A percentile compares a stretch with the other conserved stretches of the same genome.
phyloP scores from a whole-genome alignment of 768 basidiomycete species.

The Lactarius tabidus region DNA sequence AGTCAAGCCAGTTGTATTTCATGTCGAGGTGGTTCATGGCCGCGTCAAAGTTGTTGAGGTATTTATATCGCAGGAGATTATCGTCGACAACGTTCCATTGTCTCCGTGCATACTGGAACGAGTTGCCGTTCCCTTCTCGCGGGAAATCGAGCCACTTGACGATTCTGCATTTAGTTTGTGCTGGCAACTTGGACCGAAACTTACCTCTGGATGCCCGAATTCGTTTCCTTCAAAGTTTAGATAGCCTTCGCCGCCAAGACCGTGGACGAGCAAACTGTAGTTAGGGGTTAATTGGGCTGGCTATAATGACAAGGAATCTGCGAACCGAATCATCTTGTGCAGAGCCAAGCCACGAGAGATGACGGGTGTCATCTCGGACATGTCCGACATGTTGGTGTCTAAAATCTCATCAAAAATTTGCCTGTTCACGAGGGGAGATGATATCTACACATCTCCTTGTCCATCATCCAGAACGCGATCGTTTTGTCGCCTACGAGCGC shows the following conservation, averaged over 20 bases:
- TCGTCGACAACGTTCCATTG: constrained; percentile 98
- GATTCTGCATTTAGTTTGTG: constrained; percentile 1
- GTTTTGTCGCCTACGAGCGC: constrained; percentile 99
- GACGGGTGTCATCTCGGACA: constrained; percentile 75
- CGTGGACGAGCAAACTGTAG: constrained; percentile 77
- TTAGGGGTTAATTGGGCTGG: constrained; percentile 10
- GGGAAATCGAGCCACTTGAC: constrained; percentile 98
- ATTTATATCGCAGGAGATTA: constrained; percentile 79
- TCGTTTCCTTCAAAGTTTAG: constrained; percentile 98
- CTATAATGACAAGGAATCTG: neutral
- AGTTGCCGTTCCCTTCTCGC: constrained; percentile 90
- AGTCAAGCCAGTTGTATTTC: constrained; percentile 79
- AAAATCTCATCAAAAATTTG: neutral
- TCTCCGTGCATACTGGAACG: constrained; percentile 94
- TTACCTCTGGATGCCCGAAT: constrained; percentile 94
- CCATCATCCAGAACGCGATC: constrained; percentile 99
- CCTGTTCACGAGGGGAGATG: neutral
- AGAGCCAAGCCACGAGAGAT: constrained; percentile 87
- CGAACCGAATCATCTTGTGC: constrained; percentile 96
- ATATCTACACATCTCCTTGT: constrained; percentile 96
- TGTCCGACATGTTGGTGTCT: constrained; percentile 94
- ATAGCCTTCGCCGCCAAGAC: constrained; percentile 95
- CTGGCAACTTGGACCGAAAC: constrained; percentile 22
- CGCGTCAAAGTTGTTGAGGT: constrained; percentile 88
- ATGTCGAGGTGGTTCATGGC: constrained; percentile 86